Percentiles rank a stretch among this genome's conserved stretches.
phyloP scores from a whole-genome alignment of 1,284 basidiomycete genomes.

The Schizophyllum amplum region DNA sequence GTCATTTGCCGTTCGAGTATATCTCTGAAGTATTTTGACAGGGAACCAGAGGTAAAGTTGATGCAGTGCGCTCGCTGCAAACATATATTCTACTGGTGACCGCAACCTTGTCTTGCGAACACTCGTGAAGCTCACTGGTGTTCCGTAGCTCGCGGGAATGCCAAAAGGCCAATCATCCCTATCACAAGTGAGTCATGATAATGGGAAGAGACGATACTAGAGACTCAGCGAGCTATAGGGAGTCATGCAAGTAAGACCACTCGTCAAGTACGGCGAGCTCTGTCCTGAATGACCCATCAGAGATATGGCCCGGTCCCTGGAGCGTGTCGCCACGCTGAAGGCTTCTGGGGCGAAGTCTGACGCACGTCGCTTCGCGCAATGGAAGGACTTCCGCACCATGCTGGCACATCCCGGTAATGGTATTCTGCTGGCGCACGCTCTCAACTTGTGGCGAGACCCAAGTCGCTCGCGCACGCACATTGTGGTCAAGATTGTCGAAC shows the following conservation, averaged over 20 bases:
- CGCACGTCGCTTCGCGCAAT: not conserved
- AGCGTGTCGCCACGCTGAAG: not conserved
- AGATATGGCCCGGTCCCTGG: not conserved
- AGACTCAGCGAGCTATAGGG: not conserved
- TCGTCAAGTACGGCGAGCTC: too few relatives aligned
- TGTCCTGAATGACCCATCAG: too few relatives aligned
- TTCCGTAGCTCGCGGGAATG: constrained; percentile 6
- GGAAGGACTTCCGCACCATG: not conserved
- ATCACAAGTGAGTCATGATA: constrained; percentile 8
- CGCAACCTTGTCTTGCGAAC: too few relatives aligned
- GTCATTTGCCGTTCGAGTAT: too few relatives aligned
- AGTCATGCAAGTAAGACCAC: not conserved
- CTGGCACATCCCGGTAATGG: not conserved
- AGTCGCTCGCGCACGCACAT: constrained; percentile 7
- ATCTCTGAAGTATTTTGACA: not conserved
- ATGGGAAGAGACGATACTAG: not conserved
- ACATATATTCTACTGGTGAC: constrained; percentile 11
- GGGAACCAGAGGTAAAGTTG: constrained; percentile 8
- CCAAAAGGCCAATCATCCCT: constrained; percentile 6
- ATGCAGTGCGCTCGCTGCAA: constrained; percentile 11
- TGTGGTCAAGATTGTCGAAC: constrained; percentile 4
- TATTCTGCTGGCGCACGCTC: not conserved
- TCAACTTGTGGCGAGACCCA: constrained; percentile 4
- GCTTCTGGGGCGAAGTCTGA: not conserved
- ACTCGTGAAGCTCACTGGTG: too few relatives aligned